A percentile compares a stretch with the other conserved stretches of the same genome.
phyloP scores from a whole-genome alignment of 331 rosid species.

The Acacia pycnantha region DNA sequence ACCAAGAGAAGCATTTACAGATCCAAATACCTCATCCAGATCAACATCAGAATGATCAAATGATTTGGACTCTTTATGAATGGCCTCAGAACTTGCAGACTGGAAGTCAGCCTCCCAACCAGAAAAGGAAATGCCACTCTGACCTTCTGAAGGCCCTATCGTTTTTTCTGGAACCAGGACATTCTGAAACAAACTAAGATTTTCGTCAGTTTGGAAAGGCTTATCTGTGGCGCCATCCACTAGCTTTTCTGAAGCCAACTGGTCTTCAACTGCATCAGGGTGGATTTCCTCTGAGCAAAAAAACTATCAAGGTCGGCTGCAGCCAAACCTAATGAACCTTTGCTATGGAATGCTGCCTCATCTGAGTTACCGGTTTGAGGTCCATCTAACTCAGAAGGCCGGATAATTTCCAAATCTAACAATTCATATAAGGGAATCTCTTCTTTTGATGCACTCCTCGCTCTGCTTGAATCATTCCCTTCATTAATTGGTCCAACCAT shows the following conservation, averaged over 20 bases:
- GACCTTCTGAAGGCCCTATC: conserved; percentile 39
- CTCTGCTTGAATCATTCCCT: conserved; percentile 48
- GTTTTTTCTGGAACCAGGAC: conserved; percentile 36
- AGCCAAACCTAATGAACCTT: conserved; percentile 48
- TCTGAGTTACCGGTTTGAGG: conserved; percentile 28
- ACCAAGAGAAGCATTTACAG: conserved; percentile 34
- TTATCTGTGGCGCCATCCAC: conserved; percentile 26
- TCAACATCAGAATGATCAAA: conserved; percentile 46
- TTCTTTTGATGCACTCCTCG: conserved; percentile 44
- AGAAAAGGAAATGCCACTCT: conserved; percentile 52
- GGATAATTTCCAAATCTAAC: conserved; percentile 71
- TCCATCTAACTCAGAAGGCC: conserved; percentile 67
- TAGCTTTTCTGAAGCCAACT: conserved; percentile 20
- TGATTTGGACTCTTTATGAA: conserved; percentile 43
- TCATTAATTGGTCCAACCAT: conserved; percentile 46
- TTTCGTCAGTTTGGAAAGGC: conserved; percentile 33
- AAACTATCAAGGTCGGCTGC: conserved; percentile 58
- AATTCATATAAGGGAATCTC: conserved; percentile 67
- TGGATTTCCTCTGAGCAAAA: conserved; percentile 43
- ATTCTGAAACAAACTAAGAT: conserved; percentile 61
- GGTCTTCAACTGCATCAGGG: conserved; percentile 37
- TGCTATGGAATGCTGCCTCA: conserved; percentile 37
- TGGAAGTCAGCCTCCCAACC: conserved; percentile 76
- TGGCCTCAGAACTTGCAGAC: conserved; percentile 46
- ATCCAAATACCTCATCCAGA: conserved; percentile 47